Percentiles rank a stretch among this genome's conserved stretches.
Conservation (phyloP, 2,329 filamentous ascomycete species). For the Fonsecaea erecta region DNA sequence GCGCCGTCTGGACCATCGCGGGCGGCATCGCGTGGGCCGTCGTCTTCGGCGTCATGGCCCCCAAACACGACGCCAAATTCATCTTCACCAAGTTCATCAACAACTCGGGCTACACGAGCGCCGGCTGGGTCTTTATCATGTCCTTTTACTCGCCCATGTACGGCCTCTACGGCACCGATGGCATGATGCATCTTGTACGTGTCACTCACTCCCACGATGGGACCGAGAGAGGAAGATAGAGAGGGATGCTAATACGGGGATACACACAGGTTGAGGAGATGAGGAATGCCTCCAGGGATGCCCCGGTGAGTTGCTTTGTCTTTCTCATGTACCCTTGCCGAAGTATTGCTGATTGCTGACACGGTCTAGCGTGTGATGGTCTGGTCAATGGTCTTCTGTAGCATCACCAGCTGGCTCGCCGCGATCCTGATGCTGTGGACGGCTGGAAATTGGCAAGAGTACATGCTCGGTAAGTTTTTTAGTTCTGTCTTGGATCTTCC, state of each 20-base stretch:
- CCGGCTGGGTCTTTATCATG: conserved; percentile 65
- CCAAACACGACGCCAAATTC: conserved; percentile 43
- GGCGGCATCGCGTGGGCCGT: conserved; percentile 31
- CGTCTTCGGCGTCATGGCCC: conserved; percentile 33
- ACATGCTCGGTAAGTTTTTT: conserved; percentile 25
- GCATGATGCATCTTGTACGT: conserved; percentile 65
- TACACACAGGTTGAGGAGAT: conserved; percentile 29
- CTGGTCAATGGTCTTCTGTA: conserved; percentile 33
- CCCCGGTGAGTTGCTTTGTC: conserved; percentile 20
- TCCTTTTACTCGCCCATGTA: conserved; percentile 69
- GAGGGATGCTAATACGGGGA: not conserved
- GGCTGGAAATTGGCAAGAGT: conserved; percentile 29
- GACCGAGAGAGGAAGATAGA: not conserved
- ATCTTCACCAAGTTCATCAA: conserved; percentile 63
- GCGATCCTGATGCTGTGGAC: conserved; percentile 32
- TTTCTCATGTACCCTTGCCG: conserved; percentile 51
- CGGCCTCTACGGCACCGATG: conserved; percentile 68
- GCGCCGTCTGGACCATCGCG: conserved; percentile 30
- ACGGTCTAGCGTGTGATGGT: conserved; percentile 29
- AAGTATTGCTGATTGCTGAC: conserved; percentile 45
- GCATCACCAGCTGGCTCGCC: conserved; percentile 30
- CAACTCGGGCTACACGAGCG: conserved; percentile 45
- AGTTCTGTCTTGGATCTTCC: too few relatives aligned
- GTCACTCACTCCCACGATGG: not conserved
- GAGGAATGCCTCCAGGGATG: conserved; percentile 60